These are phyloP conservation scores for Paramecium sexaurelia DNA, from an alignment of 73 alveolate species.

Conservation along the genomic window DNA sequence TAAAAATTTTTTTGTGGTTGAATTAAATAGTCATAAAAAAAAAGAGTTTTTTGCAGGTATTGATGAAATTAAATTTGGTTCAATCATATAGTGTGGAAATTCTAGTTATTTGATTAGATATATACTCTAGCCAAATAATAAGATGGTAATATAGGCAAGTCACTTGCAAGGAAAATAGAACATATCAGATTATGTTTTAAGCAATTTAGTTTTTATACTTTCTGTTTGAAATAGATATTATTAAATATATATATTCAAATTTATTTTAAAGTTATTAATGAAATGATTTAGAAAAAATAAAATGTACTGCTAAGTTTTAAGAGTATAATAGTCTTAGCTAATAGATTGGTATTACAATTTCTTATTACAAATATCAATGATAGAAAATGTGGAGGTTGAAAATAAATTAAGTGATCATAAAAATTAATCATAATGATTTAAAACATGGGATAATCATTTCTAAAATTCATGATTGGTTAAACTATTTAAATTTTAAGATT, in stretches of 20 bases:
- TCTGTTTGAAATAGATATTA: neutral
- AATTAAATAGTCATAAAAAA: conserved; percentile 27
- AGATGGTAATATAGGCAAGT: neutral
- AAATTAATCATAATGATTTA: too few species aligned
- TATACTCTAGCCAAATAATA: neutral
- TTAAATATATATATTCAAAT: neutral
- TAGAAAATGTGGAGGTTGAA: too few species aligned
- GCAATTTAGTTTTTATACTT: neutral
- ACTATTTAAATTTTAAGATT: too few species aligned
- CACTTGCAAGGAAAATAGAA: conserved; percentile 4
- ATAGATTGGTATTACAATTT: too few species aligned
- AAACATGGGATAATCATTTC: too few species aligned
- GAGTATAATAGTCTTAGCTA: too few species aligned
- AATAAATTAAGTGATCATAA: too few species aligned
- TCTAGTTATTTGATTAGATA: neutral
- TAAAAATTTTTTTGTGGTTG: neutral
- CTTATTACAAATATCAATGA: too few species aligned
- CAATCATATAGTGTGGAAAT: neutral
- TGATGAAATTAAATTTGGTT: conserved; percentile 36
- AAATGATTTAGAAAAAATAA: too few species aligned
- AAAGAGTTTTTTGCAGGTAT: conserved; percentile 9
- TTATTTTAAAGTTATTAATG: too few species aligned
- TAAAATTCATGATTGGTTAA: too few species aligned
- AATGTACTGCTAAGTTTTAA: too few species aligned
- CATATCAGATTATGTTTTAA: neutral